Conservation (phyloP, 306 rosid species). For the Erythrophleum fordii region DNA sequence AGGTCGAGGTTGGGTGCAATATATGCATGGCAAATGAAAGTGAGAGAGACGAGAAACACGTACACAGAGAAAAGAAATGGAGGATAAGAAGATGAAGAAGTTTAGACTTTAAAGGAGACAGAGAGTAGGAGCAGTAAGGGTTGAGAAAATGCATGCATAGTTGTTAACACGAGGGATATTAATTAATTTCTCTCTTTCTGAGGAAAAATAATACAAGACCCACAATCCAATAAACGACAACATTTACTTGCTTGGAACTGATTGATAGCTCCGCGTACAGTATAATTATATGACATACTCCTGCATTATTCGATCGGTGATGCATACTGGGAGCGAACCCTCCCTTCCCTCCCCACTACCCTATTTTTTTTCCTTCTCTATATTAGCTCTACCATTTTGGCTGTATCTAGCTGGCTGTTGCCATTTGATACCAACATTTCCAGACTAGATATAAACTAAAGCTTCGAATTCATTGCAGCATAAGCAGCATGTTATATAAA, state of each 20-base stretch:
- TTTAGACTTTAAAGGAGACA: not conserved
- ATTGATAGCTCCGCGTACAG: not conserved
- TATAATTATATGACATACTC: not conserved
- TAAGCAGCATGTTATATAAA: too few relatives aligned
- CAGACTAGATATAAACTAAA: not conserved
- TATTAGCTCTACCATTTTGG: not conserved
- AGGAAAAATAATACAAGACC: not conserved
- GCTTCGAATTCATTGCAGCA: too few relatives aligned
- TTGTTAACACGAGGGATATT: not conserved
- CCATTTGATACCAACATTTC: not conserved
- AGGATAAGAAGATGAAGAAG: not conserved
- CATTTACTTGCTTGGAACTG: not conserved
- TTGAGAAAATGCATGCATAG: not conserved
- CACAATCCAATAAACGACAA: not conserved
- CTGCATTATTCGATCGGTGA: not conserved
- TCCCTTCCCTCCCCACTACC: too few relatives aligned
- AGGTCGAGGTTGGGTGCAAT: not conserved
- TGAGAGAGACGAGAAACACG: not conserved
- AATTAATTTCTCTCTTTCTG: not conserved
- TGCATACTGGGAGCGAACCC: not conserved
- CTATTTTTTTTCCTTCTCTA: not conserved
- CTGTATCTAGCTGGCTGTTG: not conserved
- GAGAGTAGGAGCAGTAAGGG: not conserved
- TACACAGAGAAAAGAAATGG: not conserved
- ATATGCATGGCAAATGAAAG: not conserved